A percentile compares a stretch with the other conserved stretches of the same genome.
phyloP scores from a whole-genome alignment of 176 grass and related monocot genomes.

The Otatea glauca region DNA sequence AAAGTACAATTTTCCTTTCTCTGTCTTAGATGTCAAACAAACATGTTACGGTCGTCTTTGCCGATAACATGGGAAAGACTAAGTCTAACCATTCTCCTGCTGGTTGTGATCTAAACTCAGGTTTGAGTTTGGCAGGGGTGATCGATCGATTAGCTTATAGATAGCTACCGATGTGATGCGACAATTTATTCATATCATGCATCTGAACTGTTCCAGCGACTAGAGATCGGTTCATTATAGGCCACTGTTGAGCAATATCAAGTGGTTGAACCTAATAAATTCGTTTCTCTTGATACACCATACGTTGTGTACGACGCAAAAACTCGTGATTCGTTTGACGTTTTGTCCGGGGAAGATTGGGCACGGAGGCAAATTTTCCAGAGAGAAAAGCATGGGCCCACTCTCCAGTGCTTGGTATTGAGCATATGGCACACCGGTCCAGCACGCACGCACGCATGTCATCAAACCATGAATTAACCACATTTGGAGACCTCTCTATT shows the following conservation, averaged over 20 bases:
- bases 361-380: slow-evolving; percentile 39
- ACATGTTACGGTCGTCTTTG: no score
- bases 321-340: slow-evolving; percentile 35
- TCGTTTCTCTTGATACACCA: not conserved
- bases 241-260: slow-evolving; percentile 26
- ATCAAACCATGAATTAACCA: no score
- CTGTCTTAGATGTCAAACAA: no score
- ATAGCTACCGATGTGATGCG: no score
- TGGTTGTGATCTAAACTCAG: no score
- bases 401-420: not conserved
- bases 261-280: slow-evolving; percentile 31
- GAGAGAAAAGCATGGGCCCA: slow-evolving; percentile 28
- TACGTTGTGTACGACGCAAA: not conserved
- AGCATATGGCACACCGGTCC: not conserved
- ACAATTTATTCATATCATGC: not conserved
- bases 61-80: no score
- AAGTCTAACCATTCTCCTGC: no score
- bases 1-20: no score
- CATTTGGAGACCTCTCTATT: no score
- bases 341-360: slow-evolving; percentile 34
- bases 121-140: not conserved
- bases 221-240: not conserved
- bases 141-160: no score
- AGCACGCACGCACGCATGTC: not conserved
- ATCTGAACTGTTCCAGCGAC: not conserved